Percentiles rank a stretch among this genome's conserved stretches.
Evolutionary conservation across 345 rosid species (phyloP).

Genomic region (Heritiera littoralis): DNA sequence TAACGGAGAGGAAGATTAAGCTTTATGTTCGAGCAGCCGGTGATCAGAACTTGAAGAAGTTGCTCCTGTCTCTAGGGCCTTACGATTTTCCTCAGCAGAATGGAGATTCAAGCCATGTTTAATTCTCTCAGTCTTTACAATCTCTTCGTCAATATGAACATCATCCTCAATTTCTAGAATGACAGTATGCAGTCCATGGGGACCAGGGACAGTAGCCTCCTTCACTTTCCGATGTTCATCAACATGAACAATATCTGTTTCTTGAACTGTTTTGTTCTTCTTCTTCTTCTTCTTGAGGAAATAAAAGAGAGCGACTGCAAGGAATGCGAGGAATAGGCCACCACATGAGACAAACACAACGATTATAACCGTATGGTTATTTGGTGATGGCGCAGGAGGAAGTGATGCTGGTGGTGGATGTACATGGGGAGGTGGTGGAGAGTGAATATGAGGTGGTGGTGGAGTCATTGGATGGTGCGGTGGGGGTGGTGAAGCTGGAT

Average conservation of each 20-base stretch:
- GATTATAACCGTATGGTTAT: conserved; percentile 10
- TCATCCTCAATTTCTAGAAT: conserved; percentile 60
- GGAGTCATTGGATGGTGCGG: conserved; percentile 4
- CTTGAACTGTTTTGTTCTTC: conserved; percentile 39
- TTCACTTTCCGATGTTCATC: conserved; percentile 63
- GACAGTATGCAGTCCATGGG: conserved; percentile 46
- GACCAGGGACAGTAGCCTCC: conserved; percentile 54
- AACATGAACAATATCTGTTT: conserved; percentile 33
- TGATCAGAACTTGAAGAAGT: conserved; percentile 22
- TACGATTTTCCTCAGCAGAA: neutral
- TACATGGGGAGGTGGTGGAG: conserved; percentile 1
- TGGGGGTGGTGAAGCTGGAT: conserved; percentile 4
- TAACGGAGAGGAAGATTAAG: neutral
- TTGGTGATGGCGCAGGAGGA: conserved; percentile 18
- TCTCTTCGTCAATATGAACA: conserved; percentile 43
- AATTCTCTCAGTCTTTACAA: conserved; percentile 38
- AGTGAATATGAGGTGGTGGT: neutral
- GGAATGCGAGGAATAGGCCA: conserved; percentile 48
- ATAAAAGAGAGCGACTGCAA: conserved; percentile 47
- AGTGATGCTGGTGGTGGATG: conserved; percentile 7
- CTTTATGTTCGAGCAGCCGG: conserved; percentile 24
- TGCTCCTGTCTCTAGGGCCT: conserved; percentile 14
- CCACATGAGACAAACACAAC: conserved; percentile 37
- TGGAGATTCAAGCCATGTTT: conserved; percentile 23
- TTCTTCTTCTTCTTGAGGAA: conserved; percentile 44